Evolutionary conservation across 345 rosid species (phyloP), one percentile per base, ranked within the genome.

Genomic region (Turnera subulata): DNA sequence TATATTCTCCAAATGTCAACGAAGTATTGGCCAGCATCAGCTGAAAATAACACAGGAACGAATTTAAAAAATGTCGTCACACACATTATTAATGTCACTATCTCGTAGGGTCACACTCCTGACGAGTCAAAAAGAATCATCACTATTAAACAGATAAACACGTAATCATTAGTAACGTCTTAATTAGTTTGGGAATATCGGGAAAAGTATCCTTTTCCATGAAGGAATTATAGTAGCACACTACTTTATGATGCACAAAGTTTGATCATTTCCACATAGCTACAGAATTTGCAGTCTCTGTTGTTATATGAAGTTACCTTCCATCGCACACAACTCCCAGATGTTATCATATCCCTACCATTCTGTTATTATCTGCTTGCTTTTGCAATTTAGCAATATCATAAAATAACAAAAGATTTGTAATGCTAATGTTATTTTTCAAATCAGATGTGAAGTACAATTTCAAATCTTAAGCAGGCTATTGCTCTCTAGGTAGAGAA

Each of bases 1-100:
- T 58, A 52, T 84, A 88, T 59, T 86, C 90, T 65, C 98, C 98
- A 67, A 91, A 91, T 17, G 96, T 84, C 32, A 82, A 76, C 23
- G 73, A 59, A 1, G 65, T 62, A 42, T 76, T 61, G 20, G 88
- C 72, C 17, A 80, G 63, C 62, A 74, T 76, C 66, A 82, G 68
- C 95, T 83, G 84, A 51, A 73, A 71, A 3, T 47, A 43, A 62
- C 55, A 19, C 5, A 10, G n/a, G n/a, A n/a, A n/a, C 15, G 13
- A 39, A 38, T 16, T 44, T 46, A 37, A 19, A 39, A 23, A 14
- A 32, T n/a, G 19, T 14, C 8, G 35, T 29, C 35, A 8, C 4
- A n/a, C n/a, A 8, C 8, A 29, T 29, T 29, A 29, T 29, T 29
- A 8, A 29, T 29, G 8, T 29, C 8, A 29, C 8, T 29, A 3